Evolutionary conservation across 306 rosid genomes (phyloP).

Genomic region (Quercus aquifolioides): DNA sequence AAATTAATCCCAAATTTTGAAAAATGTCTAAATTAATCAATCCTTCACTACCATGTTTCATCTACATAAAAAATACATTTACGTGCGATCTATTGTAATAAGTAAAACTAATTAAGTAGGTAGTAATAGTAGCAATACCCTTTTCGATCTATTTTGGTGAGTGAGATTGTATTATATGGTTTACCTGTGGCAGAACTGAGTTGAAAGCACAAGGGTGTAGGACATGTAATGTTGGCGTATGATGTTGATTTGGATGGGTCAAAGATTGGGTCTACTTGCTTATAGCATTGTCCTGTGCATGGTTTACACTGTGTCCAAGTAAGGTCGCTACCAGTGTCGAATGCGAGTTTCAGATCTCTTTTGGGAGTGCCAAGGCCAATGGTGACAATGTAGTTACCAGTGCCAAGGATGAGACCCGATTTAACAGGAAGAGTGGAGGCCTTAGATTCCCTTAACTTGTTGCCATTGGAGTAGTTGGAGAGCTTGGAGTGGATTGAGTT

Average conservation of each 20-base stretch:
- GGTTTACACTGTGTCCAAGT: conserved; percentile 91
- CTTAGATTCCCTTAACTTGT: neutral
- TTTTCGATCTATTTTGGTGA: no score
- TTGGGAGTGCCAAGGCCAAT: conserved; percentile 66
- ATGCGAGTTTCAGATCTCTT: conserved; percentile 42
- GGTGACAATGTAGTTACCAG: conserved; percentile 56
- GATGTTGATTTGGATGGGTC: conserved; percentile 43
- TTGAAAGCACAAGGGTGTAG: conserved; percentile 35
- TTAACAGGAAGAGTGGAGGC: conserved; percentile 39
- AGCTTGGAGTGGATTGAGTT: conserved; percentile 1
- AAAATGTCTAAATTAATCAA: no score
- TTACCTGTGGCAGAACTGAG: conserved; percentile 52
- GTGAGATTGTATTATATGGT: neutral
- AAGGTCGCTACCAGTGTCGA: conserved; percentile 71
- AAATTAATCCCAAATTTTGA: no score
- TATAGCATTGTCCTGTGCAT: conserved; percentile 41
- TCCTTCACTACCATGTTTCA: no score
- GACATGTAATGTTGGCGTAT: conserved; percentile 48
- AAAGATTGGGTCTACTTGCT: conserved; percentile 48
- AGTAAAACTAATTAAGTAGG: no score
- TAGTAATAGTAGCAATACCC: no score
- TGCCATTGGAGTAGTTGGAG: neutral
- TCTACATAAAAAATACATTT: no score
- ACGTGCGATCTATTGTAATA: no score
- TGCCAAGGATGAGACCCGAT: conserved; percentile 44